Evolutionary conservation across 225 moss, liverwort and hornwort species (phyloP), one percentile per base, ranked within the genome.

Genomic region (Bryoerythrophyllum caledonicum): DNA sequence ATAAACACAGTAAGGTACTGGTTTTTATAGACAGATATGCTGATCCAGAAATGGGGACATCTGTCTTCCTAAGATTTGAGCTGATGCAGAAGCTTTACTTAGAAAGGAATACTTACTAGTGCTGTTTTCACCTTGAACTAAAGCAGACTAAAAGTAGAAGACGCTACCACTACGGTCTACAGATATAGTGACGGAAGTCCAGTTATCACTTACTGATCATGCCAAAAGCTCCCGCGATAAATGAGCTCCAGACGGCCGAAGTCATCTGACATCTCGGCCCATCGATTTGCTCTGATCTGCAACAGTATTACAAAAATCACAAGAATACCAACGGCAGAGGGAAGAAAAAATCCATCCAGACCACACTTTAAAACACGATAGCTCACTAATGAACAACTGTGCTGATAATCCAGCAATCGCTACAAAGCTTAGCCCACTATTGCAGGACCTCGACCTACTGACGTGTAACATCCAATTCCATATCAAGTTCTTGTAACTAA

Each of bases 171-270:
- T 17, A 57, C 34, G 48, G 46, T 44, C 21, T 25, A 61, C 25
- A 56, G 32, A 63, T 61, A 63, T 44, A 53, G 7, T 19, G 54
- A 13, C 10, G 23, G 21, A 26, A 38, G 69, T 78, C 41, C 38
- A 52, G 35, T 25, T 49, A 48, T 15, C 55, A 89, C 96, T 89
- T 78, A 99, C 97, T 93, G 94, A 76, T 95, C 97, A 80, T 99
- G 94, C 97, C 97, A 99, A 80, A 99, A 94, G 74, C 97, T 99
- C 14, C 91, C 91, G 5, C 93, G 90, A 71, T 99, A 99, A 20
- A 99, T 91, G 54, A 88, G 84, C 75, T 94, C 94, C 76, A 99
- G 77, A 60, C 93, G 88, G 55, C 72, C 76, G 59, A 99, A 90
- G 57, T 89, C 93, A 25, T 86, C 90, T 40, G 93, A 87, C 46